phyloP scores from a whole-genome alignment of 768 basidiomycete genomes.

The Peribolospora baueri region DNA sequence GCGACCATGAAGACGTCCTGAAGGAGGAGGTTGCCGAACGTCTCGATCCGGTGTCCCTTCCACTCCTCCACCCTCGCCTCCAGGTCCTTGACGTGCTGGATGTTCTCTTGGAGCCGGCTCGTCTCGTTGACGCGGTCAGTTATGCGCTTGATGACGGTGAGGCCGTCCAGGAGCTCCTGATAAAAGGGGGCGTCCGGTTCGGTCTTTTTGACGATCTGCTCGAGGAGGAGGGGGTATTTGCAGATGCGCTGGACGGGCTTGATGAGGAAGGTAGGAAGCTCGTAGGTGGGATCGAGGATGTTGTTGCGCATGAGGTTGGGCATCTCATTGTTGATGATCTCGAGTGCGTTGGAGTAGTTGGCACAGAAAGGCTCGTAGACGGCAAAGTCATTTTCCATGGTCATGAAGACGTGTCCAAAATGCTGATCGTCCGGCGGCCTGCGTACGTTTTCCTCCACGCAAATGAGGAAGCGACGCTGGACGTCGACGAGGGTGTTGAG shows the following conservation, averaged over 20 bases:
- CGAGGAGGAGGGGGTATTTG: constrained; percentile 86
- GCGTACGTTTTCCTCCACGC: constrained; percentile 63
- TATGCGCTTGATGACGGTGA: constrained; percentile 69
- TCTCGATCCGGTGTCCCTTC: constrained; percentile 89
- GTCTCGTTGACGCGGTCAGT: constrained; percentile 91
- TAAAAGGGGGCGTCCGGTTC: constrained; percentile 33
- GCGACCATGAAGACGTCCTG: constrained; percentile 91
- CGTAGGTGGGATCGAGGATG: constrained; percentile 54
- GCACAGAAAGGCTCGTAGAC: constrained; percentile 96
- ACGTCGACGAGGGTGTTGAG: constrained; percentile 88
- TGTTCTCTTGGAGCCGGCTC: constrained; percentile 70
- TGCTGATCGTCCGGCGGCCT: constrained; percentile 57
- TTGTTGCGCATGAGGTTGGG: constrained; percentile 7
- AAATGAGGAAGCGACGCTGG: constrained; percentile 78
- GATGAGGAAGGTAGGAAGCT: constrained; percentile 88
- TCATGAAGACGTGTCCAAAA: constrained; percentile 65
- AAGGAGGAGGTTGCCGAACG: constrained; percentile 79
- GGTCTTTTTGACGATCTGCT: constrained; percentile 20
- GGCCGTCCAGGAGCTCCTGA: constrained; percentile 61
- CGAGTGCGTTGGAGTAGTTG: constrained; percentile 38
- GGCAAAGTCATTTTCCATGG: constrained; percentile 72
- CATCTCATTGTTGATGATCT: background rate
- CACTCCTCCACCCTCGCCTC: constrained; percentile 79
- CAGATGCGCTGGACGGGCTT: constrained; percentile 95
- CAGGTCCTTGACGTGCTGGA: constrained; percentile 67